Percentiles rank a stretch among this genome's conserved stretches.
These are phyloP conservation scores for Termitomyces sp. DNA, from an alignment of 1,284 basidiomycete genomes.

Conservation along the genomic window DNA sequence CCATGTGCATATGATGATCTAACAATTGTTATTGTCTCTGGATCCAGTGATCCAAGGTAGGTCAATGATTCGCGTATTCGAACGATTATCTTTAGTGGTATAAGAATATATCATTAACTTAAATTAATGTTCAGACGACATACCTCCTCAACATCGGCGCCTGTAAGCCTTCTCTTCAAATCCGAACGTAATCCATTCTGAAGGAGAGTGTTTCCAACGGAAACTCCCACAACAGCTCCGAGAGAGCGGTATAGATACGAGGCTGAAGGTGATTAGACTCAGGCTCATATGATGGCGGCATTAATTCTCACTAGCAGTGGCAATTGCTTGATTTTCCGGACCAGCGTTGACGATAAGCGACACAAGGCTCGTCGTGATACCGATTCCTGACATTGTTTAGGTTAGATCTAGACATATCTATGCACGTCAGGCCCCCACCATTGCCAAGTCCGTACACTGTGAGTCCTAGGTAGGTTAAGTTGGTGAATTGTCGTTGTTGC, in stretches of 20 bases:
- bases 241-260: conserved; percentile 59
- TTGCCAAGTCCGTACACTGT: conserved; percentile 2
- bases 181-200: conserved; percentile 42
- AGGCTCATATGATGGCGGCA: too few species aligned
- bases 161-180: conserved; percentile 36
- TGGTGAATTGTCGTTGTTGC: not conserved
- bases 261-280: too few species aligned
- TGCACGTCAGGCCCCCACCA: not conserved
- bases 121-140: conserved; percentile 7
- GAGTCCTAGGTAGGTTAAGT: not conserved
- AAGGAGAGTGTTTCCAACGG: conserved; percentile 47
- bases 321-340: conserved; percentile 52
- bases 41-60: conserved; percentile 45
- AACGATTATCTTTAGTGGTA: conserved; percentile 37
- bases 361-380: conserved; percentile 50
- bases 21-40: conserved; percentile 11
- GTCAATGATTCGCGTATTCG: conserved; percentile 49
- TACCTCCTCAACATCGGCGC: conserved; percentile 45
- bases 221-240: conserved; percentile 50
- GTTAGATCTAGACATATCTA: not conserved
- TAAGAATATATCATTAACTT: not conserved
- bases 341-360: conserved; percentile 57
- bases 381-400: conserved; percentile 39
- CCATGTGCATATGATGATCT: conserved; percentile 1
- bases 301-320: conserved; percentile 44